These are phyloP conservation scores for Populus deltoides DNA, from an alignment of 345 rosid genomes.

Conservation along the genomic window DNA sequence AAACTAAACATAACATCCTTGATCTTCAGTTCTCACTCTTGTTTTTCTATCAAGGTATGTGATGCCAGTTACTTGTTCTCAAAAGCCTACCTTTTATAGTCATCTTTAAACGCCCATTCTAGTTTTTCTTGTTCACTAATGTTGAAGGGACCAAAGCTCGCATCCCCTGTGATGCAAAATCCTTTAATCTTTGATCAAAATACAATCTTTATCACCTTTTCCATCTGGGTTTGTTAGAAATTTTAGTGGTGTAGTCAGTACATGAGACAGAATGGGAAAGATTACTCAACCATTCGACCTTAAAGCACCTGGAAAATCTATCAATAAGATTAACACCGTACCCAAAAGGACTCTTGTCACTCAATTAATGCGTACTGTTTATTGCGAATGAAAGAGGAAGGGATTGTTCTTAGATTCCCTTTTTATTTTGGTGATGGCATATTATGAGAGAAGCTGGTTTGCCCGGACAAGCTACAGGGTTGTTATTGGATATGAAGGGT, in stretches of 20 bases:
- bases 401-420: slow-evolving; percentile 56
- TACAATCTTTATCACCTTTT: slow-evolving; percentile 4
- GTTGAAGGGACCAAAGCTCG: slow-evolving; percentile 44
- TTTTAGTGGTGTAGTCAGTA: slow-evolving; percentile 19
- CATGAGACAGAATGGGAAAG: slow-evolving; percentile 74
- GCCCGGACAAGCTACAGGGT: slow-evolving; percentile 81
- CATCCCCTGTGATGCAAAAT: slow-evolving; percentile 34
- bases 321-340: slow-evolving; percentile 34
- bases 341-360: slow-evolving; percentile 67
- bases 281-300: slow-evolving; percentile 77
- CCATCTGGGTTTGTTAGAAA: slow-evolving; percentile 23
- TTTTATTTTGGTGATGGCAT: slow-evolving; percentile 69
- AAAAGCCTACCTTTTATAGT: not conserved
- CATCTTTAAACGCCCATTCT: not conserved
- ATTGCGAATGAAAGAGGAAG: slow-evolving; percentile 75
- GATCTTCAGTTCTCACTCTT: not conserved
- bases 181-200: slow-evolving; percentile 19
- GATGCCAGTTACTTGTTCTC: not conserved
- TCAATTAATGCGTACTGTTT: slow-evolving; percentile 59
- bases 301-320: slow-evolving; percentile 49
- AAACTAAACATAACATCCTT: not conserved
- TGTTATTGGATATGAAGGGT: slow-evolving; percentile 70
- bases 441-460: slow-evolving; percentile 53
- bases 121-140: slow-evolving; percentile 11
- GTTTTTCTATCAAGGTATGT: not conserved